Base-by-base conservation (phyloP, 1,284 basidiomycete species). In the Leccinum fallax region DNA sequence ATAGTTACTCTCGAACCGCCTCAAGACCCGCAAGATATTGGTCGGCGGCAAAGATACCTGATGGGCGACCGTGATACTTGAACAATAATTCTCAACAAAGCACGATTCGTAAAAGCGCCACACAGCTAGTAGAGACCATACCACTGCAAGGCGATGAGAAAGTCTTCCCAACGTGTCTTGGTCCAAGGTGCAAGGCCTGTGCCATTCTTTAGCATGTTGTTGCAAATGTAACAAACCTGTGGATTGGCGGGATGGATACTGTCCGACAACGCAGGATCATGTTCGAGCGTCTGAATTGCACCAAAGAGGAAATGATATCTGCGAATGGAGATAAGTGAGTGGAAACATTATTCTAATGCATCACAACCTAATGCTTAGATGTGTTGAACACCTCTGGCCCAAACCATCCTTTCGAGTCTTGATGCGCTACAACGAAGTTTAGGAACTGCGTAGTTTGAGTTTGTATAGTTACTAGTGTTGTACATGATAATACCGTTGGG, bases 11-110 rank as follows among this genome's bases (percentile, higher is more conserved):
- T 72, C 85, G 71, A 34, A 77, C 74, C 21, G 84, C 84, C 64
- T 82, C 82, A 7, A 83, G 71, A 16, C 84, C 83, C 21, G 85
- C 84, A 4, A 86, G 76, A 63, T 85, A 85, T 65, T 86, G 84
- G 59, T 86, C 85, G 5, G 85, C 59, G 34, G 81, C 83, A 63
- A 79, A 85, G 13, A 85, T 85, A 2, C 84, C 84, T 3, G 84
- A 85, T 0, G 85, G 84, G 2, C 84, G 78, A 10, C 85, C 85
- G 62, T 87, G 85, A 67, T 86, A 87, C 67, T 85, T 68, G 77
- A 85, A 86, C 16, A 86, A 69, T 59, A 85, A 66, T 65, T 86
- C 84, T 83, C 84, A 86, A 2, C n/a, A 28, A 11, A 55, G 10
- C 5, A 58, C 19, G 26, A 48, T 24, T 24, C 21, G 24, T 49